Conservation (phyloP, 1,139 yeast genomes). For the Yamadazyma aaseri region DNA sequence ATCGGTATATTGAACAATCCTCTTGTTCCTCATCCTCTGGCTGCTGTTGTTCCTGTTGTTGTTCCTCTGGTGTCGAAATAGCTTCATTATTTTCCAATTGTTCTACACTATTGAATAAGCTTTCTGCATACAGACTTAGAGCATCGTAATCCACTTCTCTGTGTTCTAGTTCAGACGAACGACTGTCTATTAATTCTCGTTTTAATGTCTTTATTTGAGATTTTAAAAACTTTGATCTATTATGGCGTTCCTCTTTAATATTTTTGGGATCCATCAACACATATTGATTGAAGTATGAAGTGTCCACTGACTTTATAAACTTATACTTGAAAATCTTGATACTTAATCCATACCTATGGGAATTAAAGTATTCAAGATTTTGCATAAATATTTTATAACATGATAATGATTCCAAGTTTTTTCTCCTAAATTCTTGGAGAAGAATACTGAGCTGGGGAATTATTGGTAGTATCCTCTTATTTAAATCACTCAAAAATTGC, state of each 20-base stretch:
- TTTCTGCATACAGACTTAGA: constrained; percentile 15
- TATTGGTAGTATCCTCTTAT: constrained; percentile 14
- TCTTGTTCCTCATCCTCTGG: not conserved
- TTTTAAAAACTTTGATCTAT: constrained; percentile 14
- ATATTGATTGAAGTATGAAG: constrained; percentile 7
- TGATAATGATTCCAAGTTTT: constrained; percentile 3
- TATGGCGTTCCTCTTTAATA: constrained; percentile 12
- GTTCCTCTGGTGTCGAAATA: not conserved
- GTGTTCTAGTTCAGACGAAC: not conserved
- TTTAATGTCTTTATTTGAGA: constrained; percentile 8
- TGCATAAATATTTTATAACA: not conserved
- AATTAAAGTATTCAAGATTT: constrained; percentile 9
- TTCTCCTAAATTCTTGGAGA: constrained; percentile 1
- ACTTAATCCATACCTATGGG: constrained; percentile 12
- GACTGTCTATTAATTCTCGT: constrained; percentile 8
- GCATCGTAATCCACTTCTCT: constrained; percentile 11
- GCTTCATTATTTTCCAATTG: not conserved
- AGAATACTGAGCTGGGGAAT: constrained; percentile 5
- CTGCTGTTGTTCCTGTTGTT: not conserved
- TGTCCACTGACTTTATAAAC: constrained; percentile 13
- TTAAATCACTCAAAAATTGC: constrained; percentile 22
- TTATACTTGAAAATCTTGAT: constrained; percentile 16
- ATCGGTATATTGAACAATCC: not conserved
- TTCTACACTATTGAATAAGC: constrained; percentile 7
- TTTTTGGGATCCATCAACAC: constrained; percentile 8